These are phyloP conservation scores for Candida andamanensis DNA, from an alignment of 805 yeast genomes.

Conservation along the genomic window DNA sequence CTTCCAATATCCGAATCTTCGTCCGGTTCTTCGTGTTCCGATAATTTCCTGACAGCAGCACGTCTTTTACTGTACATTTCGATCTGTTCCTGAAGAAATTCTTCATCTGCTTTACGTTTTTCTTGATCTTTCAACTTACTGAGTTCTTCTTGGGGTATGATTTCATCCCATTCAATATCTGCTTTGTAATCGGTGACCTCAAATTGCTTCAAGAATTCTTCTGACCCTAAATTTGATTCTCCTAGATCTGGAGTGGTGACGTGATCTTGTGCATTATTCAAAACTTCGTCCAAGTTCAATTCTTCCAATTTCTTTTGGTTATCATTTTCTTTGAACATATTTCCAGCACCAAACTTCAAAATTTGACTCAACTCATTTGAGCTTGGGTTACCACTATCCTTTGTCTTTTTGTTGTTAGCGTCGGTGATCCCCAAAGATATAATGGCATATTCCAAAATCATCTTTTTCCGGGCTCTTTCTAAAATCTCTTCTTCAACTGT, in stretches of 20 bases:
- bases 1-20: slow-evolving; percentile 36
- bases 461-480: slow-evolving; percentile 95
- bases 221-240: slow-evolving; percentile 97
- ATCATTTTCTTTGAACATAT: slow-evolving; percentile 93
- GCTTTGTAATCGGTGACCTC: slow-evolving; percentile 99
- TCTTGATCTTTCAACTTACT: slow-evolving; percentile 87
- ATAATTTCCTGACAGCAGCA: slow-evolving; percentile 60
- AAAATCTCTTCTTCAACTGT: slow-evolving; percentile 97
- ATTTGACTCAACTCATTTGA: slow-evolving; percentile 86
- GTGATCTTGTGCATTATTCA: slow-evolving; percentile 96
- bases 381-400: slow-evolving; percentile 61
- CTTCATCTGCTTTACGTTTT: slow-evolving; percentile 79
- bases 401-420: slow-evolving; percentile 42
- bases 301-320: slow-evolving; percentile 95
- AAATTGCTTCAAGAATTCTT: slow-evolving; percentile 92
- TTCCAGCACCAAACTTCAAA: slow-evolving; percentile 96
- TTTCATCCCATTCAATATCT: slow-evolving; percentile 98
- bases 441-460: slow-evolving; percentile 97
- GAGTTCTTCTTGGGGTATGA: slow-evolving; percentile 92
- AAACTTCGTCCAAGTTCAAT: slow-evolving; percentile 90
- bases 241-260: slow-evolving; percentile 94
- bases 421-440: slow-evolving; percentile 95
- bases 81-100: slow-evolving; percentile 81
- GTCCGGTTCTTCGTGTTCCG: slow-evolving; percentile 30
- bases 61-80: slow-evolving; percentile 81